Evolutionary conservation across 2,329 filamentous ascomycete genomes (phyloP).

Genomic region (Calonectria pteridis): DNA sequence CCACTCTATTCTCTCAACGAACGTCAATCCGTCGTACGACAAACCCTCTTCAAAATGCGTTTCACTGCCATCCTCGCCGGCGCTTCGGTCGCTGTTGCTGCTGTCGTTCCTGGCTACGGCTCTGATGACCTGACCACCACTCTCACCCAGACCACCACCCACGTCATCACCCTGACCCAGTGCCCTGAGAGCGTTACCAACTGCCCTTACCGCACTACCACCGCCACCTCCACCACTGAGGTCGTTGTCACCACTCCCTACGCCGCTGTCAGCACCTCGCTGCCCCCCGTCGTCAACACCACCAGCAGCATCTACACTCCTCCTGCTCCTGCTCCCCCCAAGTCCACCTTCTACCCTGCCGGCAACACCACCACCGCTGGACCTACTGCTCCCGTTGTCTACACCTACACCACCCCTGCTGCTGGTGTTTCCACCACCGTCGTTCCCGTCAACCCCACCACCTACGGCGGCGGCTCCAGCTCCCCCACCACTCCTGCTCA

Average conservation of each 20-base stretch:
- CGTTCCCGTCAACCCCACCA: slow-evolving; percentile 23
- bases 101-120: slow-evolving; percentile 36
- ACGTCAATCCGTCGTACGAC: slow-evolving; percentile 21
- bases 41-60: slow-evolving; percentile 56
- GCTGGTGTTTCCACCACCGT: slow-evolving; percentile 34
- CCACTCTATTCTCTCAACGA: slow-evolving; percentile 16
- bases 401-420: slow-evolving; percentile 28
- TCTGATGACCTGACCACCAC: slow-evolving; percentile 50
- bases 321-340: slow-evolving; percentile 35
- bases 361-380: slow-evolving; percentile 43
- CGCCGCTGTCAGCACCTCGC: slow-evolving; percentile 36
- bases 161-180: slow-evolving; percentile 60
- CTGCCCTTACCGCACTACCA: slow-evolving; percentile 55
- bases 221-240: slow-evolving; percentile 31
- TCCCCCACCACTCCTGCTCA: slow-evolving; percentile 31
- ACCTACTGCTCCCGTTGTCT: slow-evolving; percentile 36
- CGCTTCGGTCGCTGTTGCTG: slow-evolving; percentile 53
- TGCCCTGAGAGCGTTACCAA: slow-evolving; percentile 59
- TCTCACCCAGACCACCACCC: slow-evolving; percentile 59
- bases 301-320: slow-evolving; percentile 38
- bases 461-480: slow-evolving; percentile 15
- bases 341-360: slow-evolving; percentile 43
- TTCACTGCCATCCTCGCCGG: slow-evolving; percentile 58
- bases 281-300: slow-evolving; percentile 39
- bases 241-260: slow-evolving; percentile 38